A percentile compares a stretch with the other conserved stretches of the same genome.
Evolutionary conservation across 768 basidiomycete species (phyloP).

Genomic region (Leccinum disarticulatum): DNA sequence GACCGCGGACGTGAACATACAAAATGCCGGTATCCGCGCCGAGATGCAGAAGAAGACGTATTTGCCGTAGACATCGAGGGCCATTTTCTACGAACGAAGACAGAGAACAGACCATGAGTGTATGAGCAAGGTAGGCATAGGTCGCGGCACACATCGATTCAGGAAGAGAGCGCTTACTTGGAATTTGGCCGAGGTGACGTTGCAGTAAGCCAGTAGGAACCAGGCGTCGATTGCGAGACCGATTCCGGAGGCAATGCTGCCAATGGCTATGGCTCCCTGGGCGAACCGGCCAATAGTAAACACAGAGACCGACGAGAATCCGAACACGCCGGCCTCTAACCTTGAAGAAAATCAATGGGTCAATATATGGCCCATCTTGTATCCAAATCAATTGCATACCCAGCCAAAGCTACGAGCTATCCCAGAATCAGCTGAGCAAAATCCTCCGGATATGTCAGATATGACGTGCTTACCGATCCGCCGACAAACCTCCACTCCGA

Average conservation of each 20-base stretch:
- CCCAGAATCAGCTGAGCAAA: background rate
- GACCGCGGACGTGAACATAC: slow-evolving; percentile 55
- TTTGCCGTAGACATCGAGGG: slow-evolving; percentile 55
- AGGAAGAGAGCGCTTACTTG: slow-evolving; percentile 39
- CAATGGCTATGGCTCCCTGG: slow-evolving; percentile 52
- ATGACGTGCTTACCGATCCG: slow-evolving; percentile 45
- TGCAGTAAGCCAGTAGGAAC: slow-evolving; percentile 64
- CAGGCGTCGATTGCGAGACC: slow-evolving; percentile 64
- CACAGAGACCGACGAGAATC: slow-evolving; percentile 52
- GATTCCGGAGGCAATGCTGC: slow-evolving; percentile 59
- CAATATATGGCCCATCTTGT: background rate
- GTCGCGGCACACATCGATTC: background rate
- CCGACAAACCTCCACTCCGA: slow-evolving; percentile 68
- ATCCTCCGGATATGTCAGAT: background rate
- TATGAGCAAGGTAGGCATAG: background rate
- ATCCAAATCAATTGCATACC: slow-evolving; percentile 36
- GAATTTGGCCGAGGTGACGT: slow-evolving; percentile 51
- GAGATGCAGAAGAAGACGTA: slow-evolving; percentile 72
- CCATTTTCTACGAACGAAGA: slow-evolving; percentile 19
- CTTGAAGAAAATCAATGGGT: slow-evolving; percentile 17
- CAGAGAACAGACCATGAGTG: background rate
- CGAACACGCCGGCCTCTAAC: slow-evolving; percentile 59
- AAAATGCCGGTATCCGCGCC: slow-evolving; percentile 60
- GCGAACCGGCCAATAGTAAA: slow-evolving; percentile 51
- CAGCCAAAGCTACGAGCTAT: slow-evolving; percentile 60